Conservation (phyloP, 2,329 filamentous ascomycete species). For the Scedosporium aurantiacum region DNA sequence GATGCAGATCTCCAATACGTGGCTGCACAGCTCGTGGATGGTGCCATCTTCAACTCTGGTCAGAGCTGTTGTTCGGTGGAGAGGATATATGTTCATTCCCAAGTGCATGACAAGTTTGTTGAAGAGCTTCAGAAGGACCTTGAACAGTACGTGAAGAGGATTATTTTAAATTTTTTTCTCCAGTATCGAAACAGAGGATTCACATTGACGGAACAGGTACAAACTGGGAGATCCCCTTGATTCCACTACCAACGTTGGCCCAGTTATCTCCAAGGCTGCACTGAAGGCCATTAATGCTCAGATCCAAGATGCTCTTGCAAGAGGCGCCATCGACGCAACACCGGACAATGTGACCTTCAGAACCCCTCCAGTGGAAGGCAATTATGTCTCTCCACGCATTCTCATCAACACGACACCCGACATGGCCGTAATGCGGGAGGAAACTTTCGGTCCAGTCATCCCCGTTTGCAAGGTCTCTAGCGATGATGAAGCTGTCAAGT, state of each 20-base stretch:
- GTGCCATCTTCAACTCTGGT: constrained; percentile 95
- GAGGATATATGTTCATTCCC: constrained; percentile 79
- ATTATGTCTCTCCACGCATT: constrained; percentile 80
- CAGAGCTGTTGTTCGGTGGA: constrained; percentile 94
- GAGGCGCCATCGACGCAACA: constrained; percentile 75
- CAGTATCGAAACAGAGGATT: no score
- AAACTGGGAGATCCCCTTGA: constrained; percentile 81
- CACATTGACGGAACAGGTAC: constrained; percentile 45
- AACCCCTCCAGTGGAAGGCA: constrained; percentile 63
- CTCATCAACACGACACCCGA: constrained; percentile 70
- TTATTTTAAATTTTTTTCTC: no score
- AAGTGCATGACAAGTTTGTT: constrained; percentile 74
- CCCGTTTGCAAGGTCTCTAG: constrained; percentile 75
- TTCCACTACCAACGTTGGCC: constrained; percentile 69
- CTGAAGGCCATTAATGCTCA: constrained; percentile 68
- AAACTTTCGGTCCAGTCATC: constrained; percentile 91
- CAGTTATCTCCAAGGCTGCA: constrained; percentile 73
- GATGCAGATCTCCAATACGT: constrained; percentile 88
- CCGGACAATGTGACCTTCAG: constrained; percentile 71
- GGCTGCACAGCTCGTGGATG: constrained; percentile 88
- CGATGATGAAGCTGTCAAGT: constrained; percentile 70
- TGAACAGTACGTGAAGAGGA: constrained; percentile 12
- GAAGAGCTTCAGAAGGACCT: constrained; percentile 70
- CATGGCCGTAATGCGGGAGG: constrained; percentile 85
- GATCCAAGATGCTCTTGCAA: constrained; percentile 68